Percentiles rank a stretch among this genome's conserved stretches.
Conservation (phyloP, 2,329 filamentous ascomycete genomes). For the Fusarium decemcellulare region DNA sequence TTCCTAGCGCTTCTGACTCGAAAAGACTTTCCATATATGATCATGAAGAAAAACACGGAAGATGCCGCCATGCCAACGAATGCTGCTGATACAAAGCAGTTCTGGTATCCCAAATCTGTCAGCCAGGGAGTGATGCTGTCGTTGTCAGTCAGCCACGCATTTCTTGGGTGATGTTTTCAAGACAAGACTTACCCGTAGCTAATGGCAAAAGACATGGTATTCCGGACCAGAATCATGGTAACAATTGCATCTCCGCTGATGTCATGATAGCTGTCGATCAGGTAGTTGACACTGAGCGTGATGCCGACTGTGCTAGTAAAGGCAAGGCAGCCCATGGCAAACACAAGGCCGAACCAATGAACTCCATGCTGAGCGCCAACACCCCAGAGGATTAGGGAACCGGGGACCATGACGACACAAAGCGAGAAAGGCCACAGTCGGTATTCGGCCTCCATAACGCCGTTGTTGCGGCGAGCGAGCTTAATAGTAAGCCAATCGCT, state of each 20-base stretch:
- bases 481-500: constrained; percentile 57
- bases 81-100: constrained; percentile 59
- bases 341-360: constrained; percentile 59
- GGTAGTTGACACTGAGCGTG: constrained; percentile 56
- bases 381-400: constrained; percentile 51
- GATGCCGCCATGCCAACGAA: constrained; percentile 57
- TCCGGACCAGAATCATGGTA: constrained; percentile 56
- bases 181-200: constrained; percentile 44
- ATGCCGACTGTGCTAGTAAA: constrained; percentile 53
- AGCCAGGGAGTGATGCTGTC: constrained; percentile 64
- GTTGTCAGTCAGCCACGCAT: background rate
- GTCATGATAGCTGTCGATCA: constrained; percentile 59
- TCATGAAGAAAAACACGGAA: constrained; percentile 59
- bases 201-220: constrained; percentile 55
- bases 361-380: constrained; percentile 54
- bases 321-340: constrained; percentile 56
- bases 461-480: constrained; percentile 56
- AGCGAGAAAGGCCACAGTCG: constrained; percentile 57
- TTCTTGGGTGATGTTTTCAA: accelerated
- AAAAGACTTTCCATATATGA: constrained; percentile 60
- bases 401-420: constrained; percentile 49
- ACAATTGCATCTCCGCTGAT: constrained; percentile 57
- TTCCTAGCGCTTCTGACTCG: constrained; percentile 34
- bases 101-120: constrained; percentile 56
- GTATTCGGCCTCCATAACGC: constrained; percentile 59